Evolutionary conservation across 768 basidiomycete genomes (phyloP).

Genomic region (Strobilomyces confusus): DNA sequence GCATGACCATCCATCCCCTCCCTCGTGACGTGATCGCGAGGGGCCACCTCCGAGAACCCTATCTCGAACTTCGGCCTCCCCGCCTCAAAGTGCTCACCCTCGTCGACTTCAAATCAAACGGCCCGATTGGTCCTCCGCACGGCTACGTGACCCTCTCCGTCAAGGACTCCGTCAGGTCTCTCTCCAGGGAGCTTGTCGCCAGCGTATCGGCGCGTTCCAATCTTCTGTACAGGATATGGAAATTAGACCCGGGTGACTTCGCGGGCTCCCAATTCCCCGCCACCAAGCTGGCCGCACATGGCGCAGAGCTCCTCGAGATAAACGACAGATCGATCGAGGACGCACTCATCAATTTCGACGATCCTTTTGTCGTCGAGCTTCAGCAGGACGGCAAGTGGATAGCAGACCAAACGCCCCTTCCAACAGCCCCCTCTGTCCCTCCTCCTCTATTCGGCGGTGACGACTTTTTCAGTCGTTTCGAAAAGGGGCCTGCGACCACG

Average conservation of each 20-base stretch:
- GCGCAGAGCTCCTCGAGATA: slow-evolving; percentile 40
- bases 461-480: slow-evolving; percentile 54
- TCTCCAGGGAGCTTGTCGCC: slow-evolving; percentile 40
- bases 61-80: slow-evolving; percentile 73
- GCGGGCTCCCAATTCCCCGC: slow-evolving; percentile 28
- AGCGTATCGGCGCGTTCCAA: slow-evolving; percentile 32
- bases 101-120: slow-evolving; percentile 24
- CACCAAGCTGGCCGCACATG: slow-evolving; percentile 23
- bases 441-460: slow-evolving; percentile 53
- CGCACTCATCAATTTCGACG: slow-evolving; percentile 52
- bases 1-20: slow-evolving; percentile 49
- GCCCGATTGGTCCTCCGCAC: slow-evolving; percentile 29
- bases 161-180: slow-evolving; percentile 44
- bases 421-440: slow-evolving; percentile 25
- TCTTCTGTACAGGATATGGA: slow-evolving; percentile 62
- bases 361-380: slow-evolving; percentile 77
- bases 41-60: slow-evolving; percentile 45
- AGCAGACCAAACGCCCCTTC: slow-evolving; percentile 31
- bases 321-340: slow-evolving; percentile 55
- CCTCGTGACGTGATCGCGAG: slow-evolving; percentile 65
- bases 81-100: slow-evolving; percentile 55
- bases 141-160: slow-evolving; percentile 45
- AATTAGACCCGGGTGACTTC: slow-evolving; percentile 38
- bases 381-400: slow-evolving; percentile 58
- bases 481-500: slow-evolving; percentile 19